A percentile compares a stretch with the other conserved stretches of the same genome.
Evolutionary conservation across 345 rosid genomes (phyloP).

Genomic region (Heritiera fomes): DNA sequence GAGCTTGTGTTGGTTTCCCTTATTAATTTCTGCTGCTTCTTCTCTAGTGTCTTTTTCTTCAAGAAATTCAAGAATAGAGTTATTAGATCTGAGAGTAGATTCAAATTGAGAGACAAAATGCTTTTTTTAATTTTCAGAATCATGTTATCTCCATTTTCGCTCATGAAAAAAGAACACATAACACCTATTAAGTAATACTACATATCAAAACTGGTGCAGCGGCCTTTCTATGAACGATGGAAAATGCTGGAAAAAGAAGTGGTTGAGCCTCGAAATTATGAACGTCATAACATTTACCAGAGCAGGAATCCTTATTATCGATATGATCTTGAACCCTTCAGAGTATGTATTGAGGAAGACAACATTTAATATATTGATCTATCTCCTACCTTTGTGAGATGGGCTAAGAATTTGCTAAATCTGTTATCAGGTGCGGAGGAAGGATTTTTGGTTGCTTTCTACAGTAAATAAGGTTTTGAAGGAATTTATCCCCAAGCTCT

Average conservation of each 20-base stretch:
- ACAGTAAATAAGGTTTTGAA: constrained; percentile 80
- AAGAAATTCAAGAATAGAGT: neutral
- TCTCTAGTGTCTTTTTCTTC: neutral
- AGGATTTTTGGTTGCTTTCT: constrained; percentile 97
- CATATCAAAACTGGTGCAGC: constrained; percentile 49
- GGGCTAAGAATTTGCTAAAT: constrained; percentile 23
- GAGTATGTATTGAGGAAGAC: constrained; percentile 54
- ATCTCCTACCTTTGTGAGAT: constrained; percentile 17
- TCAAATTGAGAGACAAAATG: neutral
- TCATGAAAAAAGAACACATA: neutral
- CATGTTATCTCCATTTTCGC: neutral
- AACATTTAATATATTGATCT: neutral
- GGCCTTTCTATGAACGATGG: constrained; percentile 96
- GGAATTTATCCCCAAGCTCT: constrained; percentile 92
- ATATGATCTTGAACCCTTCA: constrained; percentile 93
- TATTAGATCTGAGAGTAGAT: neutral
- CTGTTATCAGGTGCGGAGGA: constrained; percentile 80
- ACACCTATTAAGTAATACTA: neutral
- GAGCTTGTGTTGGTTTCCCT: neutral
- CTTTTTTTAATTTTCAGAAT: constrained; percentile 6
- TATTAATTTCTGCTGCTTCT: constrained; percentile 10
- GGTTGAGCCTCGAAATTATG: constrained; percentile 89
- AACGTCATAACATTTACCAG: constrained; percentile 64
- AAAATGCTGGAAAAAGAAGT: constrained; percentile 95
- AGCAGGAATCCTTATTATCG: constrained; percentile 74